Percentiles rank a stretch among this genome's conserved stretches.
Conservation (phyloP, 2,329 filamentous ascomycete species). For the Hymenoscyphus fraxineus region DNA sequence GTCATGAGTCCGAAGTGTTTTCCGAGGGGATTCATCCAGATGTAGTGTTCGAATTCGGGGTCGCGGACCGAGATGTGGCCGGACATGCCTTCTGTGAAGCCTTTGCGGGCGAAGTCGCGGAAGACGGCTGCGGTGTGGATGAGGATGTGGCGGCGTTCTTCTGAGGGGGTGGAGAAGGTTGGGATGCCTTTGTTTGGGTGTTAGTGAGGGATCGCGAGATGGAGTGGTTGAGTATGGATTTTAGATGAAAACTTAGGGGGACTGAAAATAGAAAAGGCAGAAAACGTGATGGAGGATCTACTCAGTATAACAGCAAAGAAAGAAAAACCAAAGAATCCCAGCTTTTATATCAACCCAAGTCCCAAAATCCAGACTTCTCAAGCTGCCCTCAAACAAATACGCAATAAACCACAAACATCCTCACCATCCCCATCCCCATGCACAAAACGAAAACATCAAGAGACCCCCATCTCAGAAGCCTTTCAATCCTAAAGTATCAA, state of each 20-base stretch:
- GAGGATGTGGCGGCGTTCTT: constrained; percentile 60
- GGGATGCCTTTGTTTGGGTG: constrained; percentile 46
- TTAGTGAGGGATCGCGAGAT: constrained; percentile 12
- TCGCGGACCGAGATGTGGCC: constrained; percentile 67
- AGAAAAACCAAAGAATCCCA: too few species aligned
- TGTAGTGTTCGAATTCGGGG: constrained; percentile 55
- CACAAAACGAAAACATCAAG: too few species aligned
- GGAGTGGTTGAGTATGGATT: not conserved
- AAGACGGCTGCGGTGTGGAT: constrained; percentile 67
- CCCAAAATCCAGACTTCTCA: too few species aligned
- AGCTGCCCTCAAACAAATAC: too few species aligned
- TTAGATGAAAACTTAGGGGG: not conserved
- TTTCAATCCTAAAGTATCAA: not conserved
- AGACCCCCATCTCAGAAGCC: not conserved
- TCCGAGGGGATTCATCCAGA: constrained; percentile 68
- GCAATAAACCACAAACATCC: too few species aligned
- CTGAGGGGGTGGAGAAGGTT: constrained; percentile 47
- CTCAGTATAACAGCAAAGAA: too few species aligned
- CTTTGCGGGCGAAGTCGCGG: constrained; percentile 62
- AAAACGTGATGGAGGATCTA: not conserved
- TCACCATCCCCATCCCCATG: too few species aligned
- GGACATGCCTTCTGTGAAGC: constrained; percentile 65
- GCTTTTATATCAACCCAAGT: too few species aligned
- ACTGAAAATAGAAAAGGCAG: not conserved
- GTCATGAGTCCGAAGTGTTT: constrained; percentile 62